Evolutionary conservation across 805 yeast genomes (phyloP).

Genomic region (Candida yuanshanica): DNA sequence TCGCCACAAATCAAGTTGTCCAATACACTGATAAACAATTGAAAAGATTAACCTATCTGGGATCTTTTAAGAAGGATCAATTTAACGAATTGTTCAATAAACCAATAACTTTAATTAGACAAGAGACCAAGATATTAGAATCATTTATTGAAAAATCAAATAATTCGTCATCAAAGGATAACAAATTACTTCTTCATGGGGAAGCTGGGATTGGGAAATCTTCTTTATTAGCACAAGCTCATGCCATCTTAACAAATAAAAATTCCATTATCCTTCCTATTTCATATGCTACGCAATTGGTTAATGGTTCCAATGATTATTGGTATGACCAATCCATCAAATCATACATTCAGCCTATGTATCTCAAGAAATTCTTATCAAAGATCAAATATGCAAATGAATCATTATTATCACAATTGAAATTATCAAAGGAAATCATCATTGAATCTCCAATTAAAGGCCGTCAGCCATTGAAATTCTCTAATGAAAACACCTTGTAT

Average conservation of each 20-base stretch:
- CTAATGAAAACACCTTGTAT: constrained; percentile 30
- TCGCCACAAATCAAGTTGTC: constrained; percentile 26
- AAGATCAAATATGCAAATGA: constrained; percentile 45
- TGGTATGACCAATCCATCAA: constrained; percentile 42
- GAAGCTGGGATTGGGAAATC: constrained; percentile 78
- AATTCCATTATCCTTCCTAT: constrained; percentile 54
- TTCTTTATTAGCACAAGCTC: constrained; percentile 62
- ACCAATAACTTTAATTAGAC: constrained; percentile 56
- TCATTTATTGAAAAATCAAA: constrained; percentile 33
- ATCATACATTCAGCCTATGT: constrained; percentile 75
- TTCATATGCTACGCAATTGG: constrained; percentile 51
- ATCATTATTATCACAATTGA: constrained; percentile 29
- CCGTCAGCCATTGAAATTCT: constrained; percentile 25
- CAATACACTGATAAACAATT: constrained; percentile 36
- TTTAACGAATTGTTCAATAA: constrained; percentile 56
- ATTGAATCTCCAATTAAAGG: constrained; percentile 29
- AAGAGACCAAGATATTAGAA: constrained; percentile 36
- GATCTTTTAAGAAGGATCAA: constrained; percentile 64
- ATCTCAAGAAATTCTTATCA: constrained; percentile 51
- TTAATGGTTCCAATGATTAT: constrained; percentile 73
- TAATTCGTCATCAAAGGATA: constrained; percentile 30
- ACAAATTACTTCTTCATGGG: constrained; percentile 57
- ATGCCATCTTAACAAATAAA: constrained; percentile 43
- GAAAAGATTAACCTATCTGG: constrained; percentile 43
- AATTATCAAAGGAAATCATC: constrained; percentile 29